Evolutionary conservation across 192 early-diverging fungal species (phyloP).

Genomic region (Podila epicladia): DNA sequence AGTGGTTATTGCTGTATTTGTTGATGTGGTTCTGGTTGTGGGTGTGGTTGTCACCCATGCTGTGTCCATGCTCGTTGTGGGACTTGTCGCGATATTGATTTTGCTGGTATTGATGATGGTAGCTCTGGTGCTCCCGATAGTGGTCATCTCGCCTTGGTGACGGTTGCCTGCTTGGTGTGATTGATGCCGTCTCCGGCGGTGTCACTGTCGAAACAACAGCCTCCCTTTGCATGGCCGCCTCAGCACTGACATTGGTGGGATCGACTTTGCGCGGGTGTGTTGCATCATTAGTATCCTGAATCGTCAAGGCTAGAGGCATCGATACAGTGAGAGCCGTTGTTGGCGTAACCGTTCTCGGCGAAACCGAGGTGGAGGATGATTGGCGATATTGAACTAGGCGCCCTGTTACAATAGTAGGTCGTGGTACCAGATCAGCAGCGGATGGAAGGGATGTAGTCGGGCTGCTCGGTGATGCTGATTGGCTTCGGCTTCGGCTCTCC

Average conservation of each 20-base stretch:
- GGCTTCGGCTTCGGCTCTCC: background rate
- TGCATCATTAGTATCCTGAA: background rate
- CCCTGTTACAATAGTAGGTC: background rate
- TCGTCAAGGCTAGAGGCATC: background rate
- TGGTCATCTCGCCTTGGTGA: too few species aligned
- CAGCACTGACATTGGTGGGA: background rate
- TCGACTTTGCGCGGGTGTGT: background rate
- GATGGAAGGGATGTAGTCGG: background rate
- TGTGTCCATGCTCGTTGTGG: conserved; percentile 5
- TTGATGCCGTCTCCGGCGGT: background rate
- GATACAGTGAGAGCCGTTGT: background rate
- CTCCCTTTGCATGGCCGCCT: too few species aligned
- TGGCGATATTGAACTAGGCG: too few species aligned
- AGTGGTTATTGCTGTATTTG: conserved; percentile 16
- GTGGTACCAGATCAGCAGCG: background rate
- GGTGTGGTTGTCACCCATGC: conserved; percentile 10
- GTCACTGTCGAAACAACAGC: background rate
- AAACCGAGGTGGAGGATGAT: too few species aligned
- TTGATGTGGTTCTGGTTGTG: conserved; percentile 25
- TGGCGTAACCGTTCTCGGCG: background rate
- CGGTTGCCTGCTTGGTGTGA: background rate
- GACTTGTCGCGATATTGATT: background rate
- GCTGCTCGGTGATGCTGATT: background rate
- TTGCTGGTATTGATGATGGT: too few species aligned
- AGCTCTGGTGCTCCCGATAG: too few species aligned